These are phyloP conservation scores for Coemansia sp. DNA, from an alignment of 192 early-diverging fungal species.

Conservation along the genomic window DNA sequence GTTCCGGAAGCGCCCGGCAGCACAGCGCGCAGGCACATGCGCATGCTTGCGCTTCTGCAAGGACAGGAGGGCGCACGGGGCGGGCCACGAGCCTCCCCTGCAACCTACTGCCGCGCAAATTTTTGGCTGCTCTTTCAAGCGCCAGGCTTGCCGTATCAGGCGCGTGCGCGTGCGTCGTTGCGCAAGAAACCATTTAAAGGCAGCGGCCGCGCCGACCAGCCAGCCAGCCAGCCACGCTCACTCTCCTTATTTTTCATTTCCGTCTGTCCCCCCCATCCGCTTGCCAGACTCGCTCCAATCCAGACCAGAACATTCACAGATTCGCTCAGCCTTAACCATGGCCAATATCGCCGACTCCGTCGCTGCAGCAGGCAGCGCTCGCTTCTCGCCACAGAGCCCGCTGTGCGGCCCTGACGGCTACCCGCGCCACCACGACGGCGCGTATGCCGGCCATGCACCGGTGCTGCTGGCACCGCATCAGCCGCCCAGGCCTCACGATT, in stretches of 20 bases:
- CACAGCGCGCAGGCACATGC: conserved; percentile 20
- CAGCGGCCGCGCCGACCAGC: background rate
- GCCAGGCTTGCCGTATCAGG: background rate
- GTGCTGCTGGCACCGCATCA: no score
- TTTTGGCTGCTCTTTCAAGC: background rate
- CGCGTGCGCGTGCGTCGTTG: conserved; percentile 3
- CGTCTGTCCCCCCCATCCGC: no score
- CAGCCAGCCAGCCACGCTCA: background rate
- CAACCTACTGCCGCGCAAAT: conserved; percentile 6
- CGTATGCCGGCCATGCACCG: no score
- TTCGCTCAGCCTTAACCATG: no score
- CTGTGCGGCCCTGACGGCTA: no score
- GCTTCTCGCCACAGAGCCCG: no score
- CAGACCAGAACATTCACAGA: no score
- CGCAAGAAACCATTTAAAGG: background rate
- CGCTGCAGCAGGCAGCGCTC: background rate
- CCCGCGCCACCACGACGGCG: background rate
- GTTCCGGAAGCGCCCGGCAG: conserved; percentile 12
- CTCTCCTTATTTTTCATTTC: no score
- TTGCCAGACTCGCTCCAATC: no score
- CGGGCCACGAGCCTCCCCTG: background rate
- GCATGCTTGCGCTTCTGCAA: conserved; percentile 13
- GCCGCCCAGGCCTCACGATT: no score
- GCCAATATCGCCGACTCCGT: background rate
- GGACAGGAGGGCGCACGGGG: background rate